Evolutionary conservation across 306 rosid genomes (phyloP), one percentile per base, ranked within the genome.

Genomic region (Medicago arabica): DNA sequence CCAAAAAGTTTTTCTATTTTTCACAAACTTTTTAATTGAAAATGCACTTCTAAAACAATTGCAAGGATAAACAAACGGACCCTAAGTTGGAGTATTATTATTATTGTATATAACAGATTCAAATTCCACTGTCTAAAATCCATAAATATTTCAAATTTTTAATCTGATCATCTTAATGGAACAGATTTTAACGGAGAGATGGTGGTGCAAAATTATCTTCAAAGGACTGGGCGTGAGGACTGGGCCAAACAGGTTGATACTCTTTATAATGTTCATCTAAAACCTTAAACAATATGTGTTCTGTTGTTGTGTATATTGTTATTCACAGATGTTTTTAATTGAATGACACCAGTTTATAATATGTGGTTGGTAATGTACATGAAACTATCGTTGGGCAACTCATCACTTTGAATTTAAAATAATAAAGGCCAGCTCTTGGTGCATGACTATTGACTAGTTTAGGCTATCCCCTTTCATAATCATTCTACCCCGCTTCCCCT

Each of bases 151-250:
- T 25, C 46, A 70, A 63, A 40, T 69, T 81, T 61, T 59, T 75
- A 71, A 75, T 25, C 28, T 81, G 78, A 55, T 74, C 13, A 16
- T 47, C 64, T 68, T 72, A 17, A 44, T 83, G 84, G 14, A 74
- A 85, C 92, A 96, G 99, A 96, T 92, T 96, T 96, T 84, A 96
- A 96, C 72, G 99, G 98, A 55, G 94, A 73, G 75, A 75, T 77
- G 79, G 93, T 92, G 75, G 98, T 96, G 77, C 97, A 85, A 82
- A 96, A 96, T 83, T 89, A 92, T 87, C 90, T 96, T 61, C 25
- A 53, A 23, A 87, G 97, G 85, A 90, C 96, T 15, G 98, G 96
- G 16, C 87, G 97, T 16, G 90, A 78, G 15, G 98, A 87, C 82
- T 96, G 97, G 98, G 97, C 92, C 23, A 78, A 57, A 77, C 96